Evolutionary conservation across 495 filamentous ascomycete species (phyloP).

Genomic region (Penicillium herquei): DNA sequence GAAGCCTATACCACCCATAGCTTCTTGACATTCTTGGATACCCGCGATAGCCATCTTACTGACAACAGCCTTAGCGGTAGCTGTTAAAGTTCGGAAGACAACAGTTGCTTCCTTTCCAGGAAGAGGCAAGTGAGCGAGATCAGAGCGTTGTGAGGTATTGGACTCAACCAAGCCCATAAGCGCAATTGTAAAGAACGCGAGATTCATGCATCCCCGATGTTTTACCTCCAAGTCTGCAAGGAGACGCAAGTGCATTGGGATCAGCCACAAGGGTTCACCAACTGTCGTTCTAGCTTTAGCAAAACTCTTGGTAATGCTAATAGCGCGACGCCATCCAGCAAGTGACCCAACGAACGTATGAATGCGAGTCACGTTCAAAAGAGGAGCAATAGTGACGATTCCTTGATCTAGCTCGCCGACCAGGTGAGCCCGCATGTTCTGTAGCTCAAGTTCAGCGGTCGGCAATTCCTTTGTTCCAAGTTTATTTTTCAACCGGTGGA

Average conservation of each 20-base stretch:
- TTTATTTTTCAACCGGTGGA: conserved; percentile 68
- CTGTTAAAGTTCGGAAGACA: conserved; percentile 63
- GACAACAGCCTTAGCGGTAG: conserved; percentile 63
- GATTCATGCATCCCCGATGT: conserved; percentile 57
- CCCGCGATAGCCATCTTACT: conserved; percentile 54
- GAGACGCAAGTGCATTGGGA: conserved; percentile 60
- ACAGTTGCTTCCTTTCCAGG: conserved; percentile 30
- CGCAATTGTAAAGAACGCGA: conserved; percentile 59
- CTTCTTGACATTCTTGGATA: conserved; percentile 62
- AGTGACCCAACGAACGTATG: conserved; percentile 60
- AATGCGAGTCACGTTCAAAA: conserved; percentile 68
- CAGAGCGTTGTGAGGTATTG: conserved; percentile 11
- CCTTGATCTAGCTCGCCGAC: conserved; percentile 62
- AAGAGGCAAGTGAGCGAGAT: conserved; percentile 25
- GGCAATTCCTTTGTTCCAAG: conserved; percentile 67
- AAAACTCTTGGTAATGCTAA: conserved; percentile 61
- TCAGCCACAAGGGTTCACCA: conserved; percentile 50
- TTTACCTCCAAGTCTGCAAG: conserved; percentile 53
- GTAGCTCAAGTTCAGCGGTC: conserved; percentile 67
- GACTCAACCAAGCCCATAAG: conserved; percentile 55
- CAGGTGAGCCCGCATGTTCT: conserved; percentile 60
- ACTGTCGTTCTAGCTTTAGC: conserved; percentile 52
- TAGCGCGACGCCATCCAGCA: conserved; percentile 56
- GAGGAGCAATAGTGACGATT: conserved; percentile 61
- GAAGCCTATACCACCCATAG: conserved; percentile 74